Base-by-base conservation (phyloP, 331 rosid species). In the Phaseolus coccineus region DNA sequence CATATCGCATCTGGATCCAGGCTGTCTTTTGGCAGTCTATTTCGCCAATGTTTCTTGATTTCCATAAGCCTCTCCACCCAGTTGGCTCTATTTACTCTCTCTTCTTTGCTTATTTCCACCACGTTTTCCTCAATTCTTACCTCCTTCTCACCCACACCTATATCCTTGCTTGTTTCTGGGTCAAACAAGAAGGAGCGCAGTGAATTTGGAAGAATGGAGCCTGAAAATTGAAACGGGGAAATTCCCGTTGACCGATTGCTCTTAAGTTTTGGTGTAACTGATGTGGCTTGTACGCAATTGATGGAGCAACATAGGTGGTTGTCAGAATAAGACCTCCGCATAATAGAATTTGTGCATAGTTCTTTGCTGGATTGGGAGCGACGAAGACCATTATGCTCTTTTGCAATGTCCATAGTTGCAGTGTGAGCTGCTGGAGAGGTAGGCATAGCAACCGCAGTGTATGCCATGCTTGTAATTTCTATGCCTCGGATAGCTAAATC, bases 61-160 rank as follows among this genome's bases (percentile, higher is more conserved):
- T 96, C 93, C 91, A 91, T 28, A 58, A 96, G 90, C 85, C 99
- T 93, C 87, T 90, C 94, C 22, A 96, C 81, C 98, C 99, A 93
- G 61, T 93, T 96, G 33, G 93, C 88, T 85, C 94, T 88, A 77
- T 87, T 86, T 28, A 58, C 78, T 65, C 77, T 85, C 40, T 85
- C 90, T 28, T 64, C 95, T 66, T 64, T 83, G 33, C 53, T 25
- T 24, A 59, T 42, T 56, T 48, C 83, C 80, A n/a, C 64, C 33
- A 6, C 65, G 48, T 39, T 72, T 62, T 81, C 91, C 81, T 58
- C 83, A 77, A 25, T 9, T 51, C 27, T 50, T 27, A 55, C 9
- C 13, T 53, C 83, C 88, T 83, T 86, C 79, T 87, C 88, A 42
- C n/a, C 78, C 50, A 84, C 40, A 52, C 69, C 63, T 71, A 78